Base-by-base conservation (phyloP, 441 rosid species). In the Macaranga tanarius region DNA sequence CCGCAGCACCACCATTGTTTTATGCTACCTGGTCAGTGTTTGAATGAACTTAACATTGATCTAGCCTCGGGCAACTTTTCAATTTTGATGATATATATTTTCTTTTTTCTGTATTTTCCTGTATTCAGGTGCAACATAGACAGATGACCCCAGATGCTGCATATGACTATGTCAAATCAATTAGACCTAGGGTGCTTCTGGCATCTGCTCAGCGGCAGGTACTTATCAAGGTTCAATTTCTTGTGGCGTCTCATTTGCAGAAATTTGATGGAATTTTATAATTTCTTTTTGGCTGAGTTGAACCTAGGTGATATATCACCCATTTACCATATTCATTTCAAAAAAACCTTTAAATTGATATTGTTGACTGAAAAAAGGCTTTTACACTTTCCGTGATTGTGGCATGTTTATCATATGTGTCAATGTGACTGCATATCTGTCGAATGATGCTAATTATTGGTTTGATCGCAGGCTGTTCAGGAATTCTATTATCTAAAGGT, bases 191-290 rank as follows among this genome's bases (percentile, higher is more conserved):
- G 79, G 97, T 95, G 76, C 95, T 86, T 67, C 79, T 95, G 80
- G 98, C 99, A 51, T 61, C 96, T 73, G 79, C 96, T 79, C 98
- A 95, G 77, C 82, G 91, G 96, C 86, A 87, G 98, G 99, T 92
- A 90, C 42, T 54, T 22, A 60, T 10, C 1, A 22, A 57, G 40
- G 13, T 62, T 65, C 54, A n/a, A n/a, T n/a, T n/a, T n/a, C n/a
- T n/a, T n/a, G n/a, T n/a, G n/a, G n/a, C n/a, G n/a, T n/a, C n/a
- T n/a, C 19, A n/a, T 42, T 22, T 26, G 6, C 10, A 13, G 62
- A 22, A 25, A 23, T 57, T 17, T 44, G 48, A 44, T 22, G 22
- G 42, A 9, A 67, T 9, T 10, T 26, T 17, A 7, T 13, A 15
- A 26, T 9, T 47, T 22, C 2, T 23, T 26, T 1, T 0, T n/a